Percentiles rank a stretch among this genome's conserved stretches.
Evolutionary conservation across 345 rosid species (phyloP).

Genomic region (Eucalyptus decipiens): DNA sequence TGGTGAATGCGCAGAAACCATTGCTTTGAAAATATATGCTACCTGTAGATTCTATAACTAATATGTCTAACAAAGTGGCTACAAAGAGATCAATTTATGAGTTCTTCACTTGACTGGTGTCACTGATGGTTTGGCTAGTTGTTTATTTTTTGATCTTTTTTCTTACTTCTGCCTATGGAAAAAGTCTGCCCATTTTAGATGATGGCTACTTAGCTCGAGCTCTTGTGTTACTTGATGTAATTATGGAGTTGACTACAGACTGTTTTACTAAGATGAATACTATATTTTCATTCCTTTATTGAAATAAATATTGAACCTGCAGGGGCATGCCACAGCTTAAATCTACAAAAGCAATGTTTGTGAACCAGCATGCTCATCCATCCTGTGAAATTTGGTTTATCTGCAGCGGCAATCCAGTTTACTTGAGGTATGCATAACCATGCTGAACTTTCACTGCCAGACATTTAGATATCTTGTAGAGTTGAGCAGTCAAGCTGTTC

Average conservation of each 20-base stretch:
- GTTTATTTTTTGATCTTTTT: not conserved
- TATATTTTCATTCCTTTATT: not conserved
- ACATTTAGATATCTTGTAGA: not conserved
- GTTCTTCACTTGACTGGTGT: not conserved
- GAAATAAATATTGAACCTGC: not conserved
- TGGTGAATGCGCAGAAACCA: not conserved
- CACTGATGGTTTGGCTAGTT: not conserved
- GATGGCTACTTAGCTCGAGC: not conserved
- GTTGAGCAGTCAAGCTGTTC: not conserved
- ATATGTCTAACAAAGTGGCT: not conserved
- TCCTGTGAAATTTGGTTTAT: slow-evolving; percentile 51
- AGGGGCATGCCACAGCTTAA: slow-evolving; percentile 44
- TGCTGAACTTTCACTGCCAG: not conserved
- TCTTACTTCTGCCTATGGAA: not conserved
- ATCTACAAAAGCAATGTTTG: slow-evolving; percentile 52
- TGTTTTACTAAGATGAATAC: not conserved
- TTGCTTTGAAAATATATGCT: not conserved
- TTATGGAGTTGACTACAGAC: not conserved
- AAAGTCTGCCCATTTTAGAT: not conserved
- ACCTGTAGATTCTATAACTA: not conserved
- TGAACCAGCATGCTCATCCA: slow-evolving; percentile 25
- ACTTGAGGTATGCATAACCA: slow-evolving; percentile 18
- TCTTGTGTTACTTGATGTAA: not conserved
- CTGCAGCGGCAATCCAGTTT: slow-evolving; percentile 33
- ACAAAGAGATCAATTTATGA: not conserved